Conservation (phyloP, 352 stramenopile species). For the Phytophthora pseudosyringae region DNA sequence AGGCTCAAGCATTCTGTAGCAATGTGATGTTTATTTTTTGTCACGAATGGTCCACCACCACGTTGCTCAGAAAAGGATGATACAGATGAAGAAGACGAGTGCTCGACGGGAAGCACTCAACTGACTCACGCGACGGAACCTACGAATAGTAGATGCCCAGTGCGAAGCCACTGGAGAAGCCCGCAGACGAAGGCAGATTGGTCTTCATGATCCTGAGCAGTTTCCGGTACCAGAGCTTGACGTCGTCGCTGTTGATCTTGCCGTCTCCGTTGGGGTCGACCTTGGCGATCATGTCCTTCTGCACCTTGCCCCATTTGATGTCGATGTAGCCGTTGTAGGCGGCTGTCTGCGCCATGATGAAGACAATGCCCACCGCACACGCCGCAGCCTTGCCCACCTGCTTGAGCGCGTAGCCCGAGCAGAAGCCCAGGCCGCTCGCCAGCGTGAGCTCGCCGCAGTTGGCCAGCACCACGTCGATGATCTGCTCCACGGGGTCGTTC, state of each 20-base stretch:
- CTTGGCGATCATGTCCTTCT: constrained; percentile 84
- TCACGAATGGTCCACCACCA: constrained; percentile 12
- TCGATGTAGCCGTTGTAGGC: constrained; percentile 89
- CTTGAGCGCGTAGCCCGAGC: constrained; percentile 87
- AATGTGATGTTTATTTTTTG: constrained; percentile 39
- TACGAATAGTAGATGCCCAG: constrained; percentile 73
- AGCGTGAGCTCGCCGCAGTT: constrained; percentile 79
- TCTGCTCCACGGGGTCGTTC: constrained; percentile 59
- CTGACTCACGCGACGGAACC: not conserved
- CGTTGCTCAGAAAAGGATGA: not conserved
- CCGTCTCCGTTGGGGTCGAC: constrained; percentile 86
- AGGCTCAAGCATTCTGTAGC: constrained; percentile 20
- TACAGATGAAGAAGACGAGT: constrained; percentile 11
- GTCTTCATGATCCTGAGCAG: constrained; percentile 76
- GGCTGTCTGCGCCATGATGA: constrained; percentile 80
- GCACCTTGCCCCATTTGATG: constrained; percentile 91
- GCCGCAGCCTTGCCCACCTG: constrained; percentile 82
- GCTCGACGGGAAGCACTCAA: not conserved
- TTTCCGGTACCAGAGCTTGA: constrained; percentile 79
- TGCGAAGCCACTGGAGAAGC: constrained; percentile 80
- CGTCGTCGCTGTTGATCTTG: constrained; percentile 85
- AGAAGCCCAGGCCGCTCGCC: constrained; percentile 75
- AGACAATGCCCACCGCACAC: constrained; percentile 76
- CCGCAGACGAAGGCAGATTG: constrained; percentile 85
- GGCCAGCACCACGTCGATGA: constrained; percentile 68